Evolutionary conservation across 192 early-diverging fungal species (phyloP), one percentile per base, ranked within the genome.

Genomic region (Mycoemilia scoparia): DNA sequence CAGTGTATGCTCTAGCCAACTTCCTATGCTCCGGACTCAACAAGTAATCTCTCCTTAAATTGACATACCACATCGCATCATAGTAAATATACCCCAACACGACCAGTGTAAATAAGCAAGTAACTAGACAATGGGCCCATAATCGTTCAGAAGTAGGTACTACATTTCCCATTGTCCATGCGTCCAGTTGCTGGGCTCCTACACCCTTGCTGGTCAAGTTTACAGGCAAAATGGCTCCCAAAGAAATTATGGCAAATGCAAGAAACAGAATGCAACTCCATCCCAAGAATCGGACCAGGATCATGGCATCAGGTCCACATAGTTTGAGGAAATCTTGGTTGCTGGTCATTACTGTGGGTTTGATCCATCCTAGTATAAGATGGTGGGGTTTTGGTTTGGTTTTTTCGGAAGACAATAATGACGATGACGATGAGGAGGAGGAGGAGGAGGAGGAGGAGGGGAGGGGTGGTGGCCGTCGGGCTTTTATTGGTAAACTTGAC

Each of bases 111-210:
- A 41, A 41, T 12, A 54, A 21, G 3, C 39, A 41, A 25, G 54
- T 53, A 8, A 80, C 34, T 1, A 66, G 45, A 7, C 79, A 48
- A 41, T 84, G 83, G 6, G 72, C 72, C 82, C 82, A 87, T 5
- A 79, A 63, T 14, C 70, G 59, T 22, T 51, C 32, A 14, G 39
- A 46, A 19, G 54, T 29, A 2, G 39, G 26, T 13, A 46, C 42
- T 8, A 92, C 60, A 32, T 92, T 92, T 32, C 72, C 77, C 15
- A 85, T 74, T 1, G 77, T 74, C 40, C 79, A 41, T 15, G 47
- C 29, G 29, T 68, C 48, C 8, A 86, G 57, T 3, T 80, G 82
- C 1, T n/a, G n/a, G n/a, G n/a, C n/a, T n/a, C 17, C 16, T 7
- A 44, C 18, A 4, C 43, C 24, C 3, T 72, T 64, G 10, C 71